Base-by-base conservation (phyloP, 2,329 filamentous ascomycete genomes). In the Meredithiella fracta region DNA sequence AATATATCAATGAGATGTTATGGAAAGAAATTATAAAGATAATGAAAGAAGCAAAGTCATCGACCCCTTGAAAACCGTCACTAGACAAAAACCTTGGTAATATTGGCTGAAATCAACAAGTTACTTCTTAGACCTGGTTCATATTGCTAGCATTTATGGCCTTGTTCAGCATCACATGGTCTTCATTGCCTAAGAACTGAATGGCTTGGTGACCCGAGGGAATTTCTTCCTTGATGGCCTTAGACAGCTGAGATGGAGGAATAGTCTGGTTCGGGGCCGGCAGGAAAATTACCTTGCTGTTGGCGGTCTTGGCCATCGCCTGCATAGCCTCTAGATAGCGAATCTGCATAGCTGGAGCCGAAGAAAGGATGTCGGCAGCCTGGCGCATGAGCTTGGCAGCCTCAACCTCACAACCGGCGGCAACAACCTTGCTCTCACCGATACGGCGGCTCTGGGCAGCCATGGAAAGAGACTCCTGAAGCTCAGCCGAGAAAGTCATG, bases 301-400 rank as follows among this genome's bases (percentile, higher is more conserved):
- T 94, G 51, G 89, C 87, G 0, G 80, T 80, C 78, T 96, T 97
- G 64, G 92, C 92, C 91, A 98, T 98, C 44, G 87, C 80, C 69
- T 97, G 92, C 91, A 97, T 97, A 3, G 92, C 90, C 72, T 98
- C 92, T 62, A 98, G 84, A 69, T 97, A 97, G 62, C 90, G 77
- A 72, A 95, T 95, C 72, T 96, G 90, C 92, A 98, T 98, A 63
- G 92, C 92, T 2, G 92, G 92, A 0, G 91, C 91, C 15, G 82
- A 88, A 60, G 81, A 86, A 52, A 98, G 71, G 63, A 97, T 96
- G 67, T 98, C 91, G 68, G 92, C 92, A 38, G 92, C 91, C 72
- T 92, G 82, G 64, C 84, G 79, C 86, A 87, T 94, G 66, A 97
- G 75, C 71, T 96, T 96, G 70, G 92, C 91, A 54, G 83, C 83